phyloP scores from a whole-genome alignment of 2,329 filamentous ascomycete species.

The Penicillium sp. region DNA sequence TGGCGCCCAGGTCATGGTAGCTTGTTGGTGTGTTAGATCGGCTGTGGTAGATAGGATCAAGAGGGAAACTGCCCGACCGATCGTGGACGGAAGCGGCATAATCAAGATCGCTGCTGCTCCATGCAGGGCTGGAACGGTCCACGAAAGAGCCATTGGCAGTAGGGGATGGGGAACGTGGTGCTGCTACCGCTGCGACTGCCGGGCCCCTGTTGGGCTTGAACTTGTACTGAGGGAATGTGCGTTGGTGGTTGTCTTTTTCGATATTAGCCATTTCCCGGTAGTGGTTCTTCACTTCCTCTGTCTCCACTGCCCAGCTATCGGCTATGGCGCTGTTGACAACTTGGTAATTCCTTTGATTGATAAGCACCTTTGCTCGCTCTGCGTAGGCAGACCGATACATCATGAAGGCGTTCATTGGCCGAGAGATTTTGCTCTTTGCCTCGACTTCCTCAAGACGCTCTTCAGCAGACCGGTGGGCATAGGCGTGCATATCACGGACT shows the following conservation, averaged over 20 bases:
- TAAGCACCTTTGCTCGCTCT: slow-evolving; percentile 78
- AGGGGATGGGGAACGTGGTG: not conserved
- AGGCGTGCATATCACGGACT: slow-evolving; percentile 75
- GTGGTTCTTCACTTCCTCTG: slow-evolving; percentile 67
- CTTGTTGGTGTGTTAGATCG: slow-evolving; percentile 37
- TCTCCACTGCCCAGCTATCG: slow-evolving; percentile 80
- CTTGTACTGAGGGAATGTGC: slow-evolving; percentile 88
- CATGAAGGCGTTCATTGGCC: slow-evolving; percentile 98
- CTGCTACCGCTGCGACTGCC: slow-evolving; percentile 10
- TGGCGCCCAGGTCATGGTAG: slow-evolving; percentile 10
- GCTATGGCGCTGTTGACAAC: slow-evolving; percentile 86
- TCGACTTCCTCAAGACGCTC: slow-evolving; percentile 67
- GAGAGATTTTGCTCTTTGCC: slow-evolving; percentile 76
- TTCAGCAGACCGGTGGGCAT: slow-evolving; percentile 71
- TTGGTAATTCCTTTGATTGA: slow-evolving; percentile 88
- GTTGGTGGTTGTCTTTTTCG: slow-evolving; percentile 80
- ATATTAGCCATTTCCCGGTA: slow-evolving; percentile 78
- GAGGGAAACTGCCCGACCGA: not conserved
- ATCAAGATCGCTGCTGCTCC: not conserved
- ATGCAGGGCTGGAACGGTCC: not conserved
- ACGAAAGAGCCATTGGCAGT: not conserved
- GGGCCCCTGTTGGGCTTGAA: slow-evolving; percentile 79
- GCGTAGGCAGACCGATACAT: slow-evolving; percentile 92
- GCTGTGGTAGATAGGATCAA: slow-evolving; percentile 19
- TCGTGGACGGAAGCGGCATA: not conserved